Evolutionary conservation across 78 protist genomes (phyloP), one percentile per base, ranked within the genome.

Genomic region (Dictyostelium capitatum): DNA sequence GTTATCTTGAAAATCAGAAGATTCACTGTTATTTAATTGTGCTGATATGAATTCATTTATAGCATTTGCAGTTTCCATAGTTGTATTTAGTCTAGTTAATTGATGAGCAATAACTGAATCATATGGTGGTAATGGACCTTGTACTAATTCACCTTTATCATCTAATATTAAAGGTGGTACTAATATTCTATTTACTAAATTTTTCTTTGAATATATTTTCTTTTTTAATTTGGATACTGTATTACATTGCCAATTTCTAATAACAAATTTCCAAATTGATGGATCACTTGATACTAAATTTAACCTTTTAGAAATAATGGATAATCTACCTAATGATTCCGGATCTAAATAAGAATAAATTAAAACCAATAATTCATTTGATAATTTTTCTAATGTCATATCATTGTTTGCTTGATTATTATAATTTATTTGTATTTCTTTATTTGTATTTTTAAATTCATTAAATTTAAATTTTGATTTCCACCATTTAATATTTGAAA

Each of bases 181-280:
- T 9, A 65, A 65, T 30, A 65, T 30, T 65, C 37, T 23, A 23
- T 30, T 65, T 11, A 65, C 46, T 2, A 30, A 7, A 28, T 14
- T 12, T 14, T 65, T 65, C 30, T 65, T 65, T 14, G 73, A 23
- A 65, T 65, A 65, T 12, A 30, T 65, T 14, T 23, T 65, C 28
- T 65, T 65, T 32, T 65, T 65, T 30, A 65, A 30, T 65, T 15
- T 65, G 3, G 37, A 65, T 65, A 65, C 12, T 65, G 46, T 30
- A 28, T 65, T 30, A 30, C 28, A 28, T 65, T 65, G 73, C 73
- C 73, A 65, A 25, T 65, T 65, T 65, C 73, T 65, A 30, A 65
- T 65, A 11, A 65, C 47, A 28, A 7, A 65, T 65, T 65, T 65
- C 73, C 73, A 65, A 11, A 65, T 19, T 10, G 3, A 10, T 14